These are phyloP conservation scores for Pichia sp. DNA, from an alignment of 1,139 yeast genomes.

Conservation along the genomic window DNA sequence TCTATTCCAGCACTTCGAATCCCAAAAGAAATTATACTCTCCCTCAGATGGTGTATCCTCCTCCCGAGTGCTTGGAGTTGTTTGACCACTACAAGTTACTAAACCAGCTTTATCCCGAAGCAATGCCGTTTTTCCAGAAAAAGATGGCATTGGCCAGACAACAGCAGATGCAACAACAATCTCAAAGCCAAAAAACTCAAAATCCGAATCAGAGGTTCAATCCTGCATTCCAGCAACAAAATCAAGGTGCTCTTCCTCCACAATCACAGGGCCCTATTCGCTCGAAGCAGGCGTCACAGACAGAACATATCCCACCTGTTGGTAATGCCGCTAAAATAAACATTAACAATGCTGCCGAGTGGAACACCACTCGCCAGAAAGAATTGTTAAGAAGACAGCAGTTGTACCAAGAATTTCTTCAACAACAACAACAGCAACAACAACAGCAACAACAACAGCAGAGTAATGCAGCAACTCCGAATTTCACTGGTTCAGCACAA, in stretches of 20 bases:
- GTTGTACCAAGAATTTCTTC: slow-evolving; percentile 5
- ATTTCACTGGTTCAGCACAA: slow-evolving; percentile 1
- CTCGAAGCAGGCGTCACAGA: slow-evolving; percentile 3
- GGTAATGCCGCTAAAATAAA: neutral
- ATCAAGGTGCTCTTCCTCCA: slow-evolving; percentile 12
- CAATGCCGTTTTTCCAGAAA: slow-evolving; percentile 46
- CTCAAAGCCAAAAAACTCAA: slow-evolving; percentile 19
- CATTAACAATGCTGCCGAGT: neutral
- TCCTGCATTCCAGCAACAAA: slow-evolving; percentile 25
- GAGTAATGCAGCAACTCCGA: neutral
- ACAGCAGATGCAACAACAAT: slow-evolving; percentile 19
- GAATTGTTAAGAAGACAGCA: slow-evolving; percentile 15
- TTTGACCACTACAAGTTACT: slow-evolving; percentile 44
- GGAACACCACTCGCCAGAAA: slow-evolving; percentile 5
- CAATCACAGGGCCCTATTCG: slow-evolving; percentile 13
- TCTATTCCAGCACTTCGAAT: slow-evolving; percentile 40
- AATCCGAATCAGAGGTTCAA: slow-evolving; percentile 17
- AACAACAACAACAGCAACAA: slow-evolving; percentile 11
- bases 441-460: slow-evolving; percentile 3
- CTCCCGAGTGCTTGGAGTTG: slow-evolving; percentile 54
- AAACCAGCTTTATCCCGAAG: slow-evolving; percentile 55
- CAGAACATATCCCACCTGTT: neutral
- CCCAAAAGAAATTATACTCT: slow-evolving; percentile 39
- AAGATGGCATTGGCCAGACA: slow-evolving; percentile 45
- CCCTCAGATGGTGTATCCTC: slow-evolving; percentile 52